These are phyloP conservation scores for Diaporthe nobilis DNA, from an alignment of 2,329 filamentous ascomycete genomes.

Conservation along the genomic window DNA sequence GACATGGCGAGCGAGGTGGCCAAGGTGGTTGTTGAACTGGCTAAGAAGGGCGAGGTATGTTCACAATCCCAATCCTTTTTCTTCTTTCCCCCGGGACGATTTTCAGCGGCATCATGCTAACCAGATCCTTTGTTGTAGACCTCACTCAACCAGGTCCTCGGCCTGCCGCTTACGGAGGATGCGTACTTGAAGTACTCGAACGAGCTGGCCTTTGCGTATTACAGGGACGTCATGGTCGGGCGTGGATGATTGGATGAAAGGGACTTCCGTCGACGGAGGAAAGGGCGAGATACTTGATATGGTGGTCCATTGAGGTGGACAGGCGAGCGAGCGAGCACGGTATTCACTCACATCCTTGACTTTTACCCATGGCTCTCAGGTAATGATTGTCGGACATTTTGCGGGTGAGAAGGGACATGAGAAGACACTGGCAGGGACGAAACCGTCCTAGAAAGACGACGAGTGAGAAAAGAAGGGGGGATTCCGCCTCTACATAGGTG, in stretches of 20 bases:
- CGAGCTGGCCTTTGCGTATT: conserved; percentile 78
- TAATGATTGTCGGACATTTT: background rate
- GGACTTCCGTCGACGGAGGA: background rate
- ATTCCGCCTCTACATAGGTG: conserved; percentile 24
- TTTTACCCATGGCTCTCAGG: conserved; percentile 1
- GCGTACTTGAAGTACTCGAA: conserved; percentile 78
- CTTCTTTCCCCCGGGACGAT: background rate
- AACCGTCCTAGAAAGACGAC: background rate
- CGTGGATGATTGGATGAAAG: conserved; percentile 23
- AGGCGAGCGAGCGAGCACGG: conserved; percentile 4
- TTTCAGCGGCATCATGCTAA: conserved; percentile 54
- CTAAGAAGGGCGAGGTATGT: conserved; percentile 71
- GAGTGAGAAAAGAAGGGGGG: background rate
- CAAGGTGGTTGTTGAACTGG: conserved; percentile 70
- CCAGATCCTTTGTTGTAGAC: conserved; percentile 51
- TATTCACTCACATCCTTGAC: background rate
- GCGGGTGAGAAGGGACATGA: background rate
- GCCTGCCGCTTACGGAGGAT: conserved; percentile 80
- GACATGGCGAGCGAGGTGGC: conserved; percentile 86
- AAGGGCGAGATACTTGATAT: background rate
- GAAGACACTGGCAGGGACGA: background rate
- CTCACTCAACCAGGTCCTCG: conserved; percentile 65
- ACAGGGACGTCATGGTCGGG: conserved; percentile 72
- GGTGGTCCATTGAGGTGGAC: background rate
- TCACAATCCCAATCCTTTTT: background rate